phyloP scores from a whole-genome alignment of 176 grass and related monocot genomes.

The Phragmites australis region DNA sequence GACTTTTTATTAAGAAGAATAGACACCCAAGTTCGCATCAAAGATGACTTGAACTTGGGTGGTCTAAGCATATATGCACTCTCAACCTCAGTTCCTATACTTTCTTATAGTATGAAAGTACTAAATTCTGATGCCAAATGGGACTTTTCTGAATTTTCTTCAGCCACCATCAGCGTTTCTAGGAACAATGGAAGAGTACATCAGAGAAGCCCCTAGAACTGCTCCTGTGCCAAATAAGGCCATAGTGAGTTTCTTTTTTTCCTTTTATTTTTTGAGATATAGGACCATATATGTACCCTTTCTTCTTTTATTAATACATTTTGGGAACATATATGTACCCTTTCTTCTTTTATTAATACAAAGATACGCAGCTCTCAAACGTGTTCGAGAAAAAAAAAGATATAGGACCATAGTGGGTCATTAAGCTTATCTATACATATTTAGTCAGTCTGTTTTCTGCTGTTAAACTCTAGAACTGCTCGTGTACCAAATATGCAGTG shows the following conservation, averaged over 20 bases:
- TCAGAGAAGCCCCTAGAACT: slow-evolving; percentile 72
- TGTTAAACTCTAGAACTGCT: neutral
- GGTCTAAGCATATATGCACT: too few relatives aligned
- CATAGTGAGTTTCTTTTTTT: slow-evolving; percentile 42
- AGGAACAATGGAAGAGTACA: slow-evolving; percentile 92
- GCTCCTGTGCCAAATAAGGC: slow-evolving; percentile 49
- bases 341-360: too few relatives aligned
- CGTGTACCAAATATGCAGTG: too few relatives aligned
- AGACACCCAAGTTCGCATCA: too few relatives aligned
- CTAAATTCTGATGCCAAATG: slow-evolving; percentile 30
- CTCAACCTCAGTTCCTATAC: too few relatives aligned
- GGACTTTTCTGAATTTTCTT: slow-evolving; percentile 8
- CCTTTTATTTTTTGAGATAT: neutral
- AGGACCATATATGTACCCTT: too few relatives aligned
- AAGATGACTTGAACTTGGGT: too few relatives aligned
- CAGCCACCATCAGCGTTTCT: slow-evolving; percentile 76
- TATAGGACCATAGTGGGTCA: neutral
- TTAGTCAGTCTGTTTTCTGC: neutral
- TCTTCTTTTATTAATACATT: too few relatives aligned
- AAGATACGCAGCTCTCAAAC: too few relatives aligned
- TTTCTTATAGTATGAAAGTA: neutral
- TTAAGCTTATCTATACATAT: slow-evolving; percentile 13
- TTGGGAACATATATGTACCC: too few relatives aligned
- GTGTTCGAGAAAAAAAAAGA: too few relatives aligned
- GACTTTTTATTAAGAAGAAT: too few relatives aligned